Percentiles rank a stretch among this genome's conserved stretches.
phyloP scores from a whole-genome alignment of 2,329 filamentous ascomycete genomes.

The Pseudogymnoascus sp. region DNA sequence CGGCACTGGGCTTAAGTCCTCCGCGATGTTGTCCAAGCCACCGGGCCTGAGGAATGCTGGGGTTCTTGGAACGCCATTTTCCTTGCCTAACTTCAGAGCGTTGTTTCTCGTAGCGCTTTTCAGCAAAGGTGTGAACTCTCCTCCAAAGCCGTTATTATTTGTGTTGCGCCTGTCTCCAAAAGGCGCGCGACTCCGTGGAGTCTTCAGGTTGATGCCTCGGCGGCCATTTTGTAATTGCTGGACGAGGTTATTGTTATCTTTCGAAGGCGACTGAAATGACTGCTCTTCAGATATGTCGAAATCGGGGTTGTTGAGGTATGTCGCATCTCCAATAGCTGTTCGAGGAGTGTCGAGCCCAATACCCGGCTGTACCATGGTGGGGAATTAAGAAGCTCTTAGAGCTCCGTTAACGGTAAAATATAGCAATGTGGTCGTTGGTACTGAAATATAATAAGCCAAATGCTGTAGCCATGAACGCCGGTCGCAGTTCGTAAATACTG shows the following conservation, averaged over 20 bases:
- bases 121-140: slow-evolving; percentile 90
- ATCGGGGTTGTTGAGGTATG: slow-evolving; percentile 66
- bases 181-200: slow-evolving; percentile 64
- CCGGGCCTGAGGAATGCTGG: slow-evolving; percentile 58
- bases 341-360: slow-evolving; percentile 75
- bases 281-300: slow-evolving; percentile 83
- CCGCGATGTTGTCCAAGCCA: slow-evolving; percentile 55
- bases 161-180: slow-evolving; percentile 68
- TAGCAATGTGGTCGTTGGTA: slow-evolving; percentile 6
- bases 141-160: slow-evolving; percentile 51
- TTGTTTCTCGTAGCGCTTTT: slow-evolving; percentile 71
- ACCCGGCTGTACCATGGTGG: slow-evolving; percentile 58
- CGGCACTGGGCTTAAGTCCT: slow-evolving; percentile 69
- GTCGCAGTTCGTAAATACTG: slow-evolving; percentile 8
- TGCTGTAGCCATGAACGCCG: slow-evolving; percentile 10
- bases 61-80: slow-evolving; percentile 58
- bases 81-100: slow-evolving; percentile 58
- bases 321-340: slow-evolving; percentile 78
- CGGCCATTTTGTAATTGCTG: slow-evolving; percentile 65
- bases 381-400: slow-evolving; percentile 18
- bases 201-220: slow-evolving; percentile 55
- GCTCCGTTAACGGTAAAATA: slow-evolving; percentile 1
- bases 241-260: slow-evolving; percentile 68
- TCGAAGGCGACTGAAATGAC: slow-evolving; percentile 76
- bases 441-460: background rate